Base-by-base conservation (phyloP, 352 stramenopile species). In the Phytopythium helicoides region DNA sequence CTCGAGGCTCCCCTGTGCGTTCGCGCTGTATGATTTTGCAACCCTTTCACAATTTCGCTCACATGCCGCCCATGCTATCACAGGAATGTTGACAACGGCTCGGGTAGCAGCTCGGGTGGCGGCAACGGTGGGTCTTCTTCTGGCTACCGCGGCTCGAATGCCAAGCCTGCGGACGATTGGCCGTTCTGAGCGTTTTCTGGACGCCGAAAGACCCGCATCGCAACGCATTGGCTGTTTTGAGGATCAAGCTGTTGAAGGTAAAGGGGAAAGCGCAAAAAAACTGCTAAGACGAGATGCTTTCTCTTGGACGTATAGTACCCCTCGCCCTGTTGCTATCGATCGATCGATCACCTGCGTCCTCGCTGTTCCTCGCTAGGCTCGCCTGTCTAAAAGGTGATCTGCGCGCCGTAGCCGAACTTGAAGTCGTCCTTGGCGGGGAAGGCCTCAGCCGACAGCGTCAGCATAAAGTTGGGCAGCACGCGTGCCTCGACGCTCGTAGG, bases 401-500 rank as follows among this genome's bases (percentile, higher is more conserved):
- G 81, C 54, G 85, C 82, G 56, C 86, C 86, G 62, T 96, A 96
- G 64, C 86, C 86, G 77, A 96, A 94, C 68, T 94, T 93, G 68
- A 94, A 92, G 56, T 92, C 86, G 63, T 94, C 83, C 71, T 94
- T 94, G 44, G 81, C 73, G 31, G 86, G 86, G 57, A 83, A 92
- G 45, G 79, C 83, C 59, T 94, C 86, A 48, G 84, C 84, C 34
- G 86, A 92, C 37, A 96, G 72, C 47, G 86, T 79, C 37, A 96
- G 68, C 68, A 85, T 71, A 47, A 96, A 92, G 72, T 92, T 91
- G 42, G 84, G 86, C 63, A 94, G 70, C 68, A 96, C 80, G 48
- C 80, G 85, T 41, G 85, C 72, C 66, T 92, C 78, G 52, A 96
- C 74, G 66, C 79, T 88, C 44, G 84, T 90, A n/a, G 39, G 84